Percentiles rank a stretch among this genome's conserved stretches.
Conservation (phyloP, 2,329 filamentous ascomycete species). For the Penicillium sp. region DNA sequence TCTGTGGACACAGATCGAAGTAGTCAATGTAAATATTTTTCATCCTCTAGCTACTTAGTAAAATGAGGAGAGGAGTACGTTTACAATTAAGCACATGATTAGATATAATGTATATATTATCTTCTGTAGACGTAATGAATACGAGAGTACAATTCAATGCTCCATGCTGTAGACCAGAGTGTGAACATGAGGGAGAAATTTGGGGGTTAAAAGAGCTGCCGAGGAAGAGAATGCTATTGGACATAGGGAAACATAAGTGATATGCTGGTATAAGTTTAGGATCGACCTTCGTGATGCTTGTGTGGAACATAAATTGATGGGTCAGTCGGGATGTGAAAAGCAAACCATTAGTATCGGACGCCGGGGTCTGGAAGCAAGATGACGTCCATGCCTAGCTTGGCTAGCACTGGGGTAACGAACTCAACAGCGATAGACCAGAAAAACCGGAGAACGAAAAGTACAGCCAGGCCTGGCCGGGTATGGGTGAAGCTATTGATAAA, state of each 20-base stretch:
- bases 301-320: background rate
- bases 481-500: constrained; percentile 4
- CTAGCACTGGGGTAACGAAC: background rate
- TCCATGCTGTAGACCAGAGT: background rate
- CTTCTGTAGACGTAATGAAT: background rate
- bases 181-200: background rate
- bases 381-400: background rate
- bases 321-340: background rate
- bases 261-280: background rate
- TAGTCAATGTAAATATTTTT: too few relatives aligned
- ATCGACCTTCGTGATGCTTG: background rate
- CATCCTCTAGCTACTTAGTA: too few relatives aligned
- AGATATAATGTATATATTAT: background rate
- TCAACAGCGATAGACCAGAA: background rate
- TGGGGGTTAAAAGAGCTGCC: too few relatives aligned
- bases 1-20: too few relatives aligned
- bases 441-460: background rate
- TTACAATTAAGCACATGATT: too few relatives aligned
- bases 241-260: background rate
- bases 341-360: background rate
- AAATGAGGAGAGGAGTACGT: too few relatives aligned
- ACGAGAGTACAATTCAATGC: background rate
- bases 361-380: background rate
- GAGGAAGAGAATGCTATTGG: background rate
- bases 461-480: constrained; percentile 11